These are phyloP conservation scores for Penicillium angulare DNA, from an alignment of 495 filamentous ascomycete species.

Conservation along the genomic window DNA sequence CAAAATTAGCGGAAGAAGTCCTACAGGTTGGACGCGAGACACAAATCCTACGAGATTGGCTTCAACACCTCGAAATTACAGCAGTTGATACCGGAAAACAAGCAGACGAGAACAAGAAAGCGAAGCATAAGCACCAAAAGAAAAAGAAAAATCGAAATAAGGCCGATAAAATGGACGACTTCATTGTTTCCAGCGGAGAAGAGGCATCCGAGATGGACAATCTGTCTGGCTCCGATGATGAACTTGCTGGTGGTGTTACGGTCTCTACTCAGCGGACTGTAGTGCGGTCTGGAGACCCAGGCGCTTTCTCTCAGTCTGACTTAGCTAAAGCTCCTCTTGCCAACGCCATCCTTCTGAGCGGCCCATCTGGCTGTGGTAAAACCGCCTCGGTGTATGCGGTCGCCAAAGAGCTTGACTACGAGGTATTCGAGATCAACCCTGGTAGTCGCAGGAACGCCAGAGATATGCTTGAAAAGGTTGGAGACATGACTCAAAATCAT, in stretches of 20 bases:
- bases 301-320: slow-evolving; percentile 28
- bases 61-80: slow-evolving; percentile 69
- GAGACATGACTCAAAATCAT: slow-evolving; percentile 96
- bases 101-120: slow-evolving; percentile 42
- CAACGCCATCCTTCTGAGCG: slow-evolving; percentile 80
- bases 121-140: slow-evolving; percentile 39
- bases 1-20: slow-evolving; percentile 64
- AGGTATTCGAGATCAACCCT: slow-evolving; percentile 92
- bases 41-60: slow-evolving; percentile 75
- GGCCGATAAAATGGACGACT: slow-evolving; percentile 72
- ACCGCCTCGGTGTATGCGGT: slow-evolving; percentile 90
- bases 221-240: slow-evolving; percentile 63
- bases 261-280: slow-evolving; percentile 58
- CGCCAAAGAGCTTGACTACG: slow-evolving; percentile 92
- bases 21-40: slow-evolving; percentile 75
- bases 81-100: slow-evolving; percentile 63
- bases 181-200: slow-evolving; percentile 82
- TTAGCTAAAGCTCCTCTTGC: slow-evolving; percentile 42
- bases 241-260: slow-evolving; percentile 38
- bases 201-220: slow-evolving; percentile 75
- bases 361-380: slow-evolving; percentile 89
- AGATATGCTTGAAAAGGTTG: slow-evolving; percentile 87
- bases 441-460: slow-evolving; percentile 79
- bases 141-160: slow-evolving; percentile 68
- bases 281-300: slow-evolving; percentile 55